phyloP scores from a whole-genome alignment of 352 stramenopile genomes.

The Globisporangium cederbergense region DNA sequence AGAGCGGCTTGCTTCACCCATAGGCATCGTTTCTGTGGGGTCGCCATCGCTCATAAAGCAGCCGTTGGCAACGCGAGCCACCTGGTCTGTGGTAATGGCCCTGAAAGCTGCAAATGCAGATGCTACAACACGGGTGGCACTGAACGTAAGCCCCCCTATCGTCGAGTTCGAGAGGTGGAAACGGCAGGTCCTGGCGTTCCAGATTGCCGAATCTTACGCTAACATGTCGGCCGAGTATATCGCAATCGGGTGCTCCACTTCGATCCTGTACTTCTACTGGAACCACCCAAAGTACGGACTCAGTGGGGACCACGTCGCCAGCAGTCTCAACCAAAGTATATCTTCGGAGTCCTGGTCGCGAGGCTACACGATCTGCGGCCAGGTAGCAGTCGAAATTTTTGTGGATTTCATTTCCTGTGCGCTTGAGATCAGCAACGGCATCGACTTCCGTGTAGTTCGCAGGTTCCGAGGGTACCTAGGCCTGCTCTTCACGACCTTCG shows the following conservation, averaged over 20 bases:
- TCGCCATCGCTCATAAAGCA: not conserved
- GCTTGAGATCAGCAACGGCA: constrained; percentile 2
- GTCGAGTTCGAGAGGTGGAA: constrained; percentile 25
- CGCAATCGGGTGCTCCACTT: constrained; percentile 40
- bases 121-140: not conserved
- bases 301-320: not conserved
- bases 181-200: constrained; percentile 21
- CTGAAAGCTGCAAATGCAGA: not conserved
- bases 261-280: constrained; percentile 37
- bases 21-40: no score
- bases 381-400: constrained; percentile 8
- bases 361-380: constrained; percentile 5
- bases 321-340: no score
- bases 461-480: constrained; percentile 2
- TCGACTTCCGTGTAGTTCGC: constrained; percentile 14
- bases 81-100: not conserved
- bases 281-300: constrained; percentile 30
- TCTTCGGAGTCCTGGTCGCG: not conserved
- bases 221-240: constrained; percentile 57
- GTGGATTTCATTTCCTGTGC: constrained; percentile 16
- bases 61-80: no score
- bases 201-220: constrained; percentile 35
- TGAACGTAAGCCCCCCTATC: not conserved
- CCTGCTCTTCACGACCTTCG: constrained; percentile 12
- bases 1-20: not conserved